A percentile compares a stretch with the other conserved stretches of the same genome.
Conservation (phyloP, 768 basidiomycete species). For the Pleurotus tuber-regium region DNA sequence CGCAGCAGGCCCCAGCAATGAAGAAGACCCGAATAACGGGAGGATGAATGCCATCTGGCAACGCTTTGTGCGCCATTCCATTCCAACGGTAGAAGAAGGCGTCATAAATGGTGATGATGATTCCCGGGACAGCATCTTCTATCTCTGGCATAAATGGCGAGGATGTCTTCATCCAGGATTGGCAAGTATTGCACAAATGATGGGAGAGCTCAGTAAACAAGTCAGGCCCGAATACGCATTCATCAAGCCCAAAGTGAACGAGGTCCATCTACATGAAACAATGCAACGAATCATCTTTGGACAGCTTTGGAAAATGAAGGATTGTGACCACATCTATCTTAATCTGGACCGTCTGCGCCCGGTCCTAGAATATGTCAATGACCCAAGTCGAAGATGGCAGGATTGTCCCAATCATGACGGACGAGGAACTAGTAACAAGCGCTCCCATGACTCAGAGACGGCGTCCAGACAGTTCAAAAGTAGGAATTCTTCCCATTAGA, state of each 20-base stretch:
- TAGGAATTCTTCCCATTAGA: no score
- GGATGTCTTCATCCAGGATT: slow-evolving; percentile 2
- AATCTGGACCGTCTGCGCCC: no score
- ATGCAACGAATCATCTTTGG: slow-evolving; percentile 8
- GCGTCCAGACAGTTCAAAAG: no score
- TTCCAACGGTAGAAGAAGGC: no score
- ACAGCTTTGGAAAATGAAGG: background rate
- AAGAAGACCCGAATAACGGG: background rate
- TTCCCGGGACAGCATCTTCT: background rate
- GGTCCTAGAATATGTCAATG: no score
- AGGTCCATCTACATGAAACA: slow-evolving; percentile 8
- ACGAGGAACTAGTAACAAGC: no score
- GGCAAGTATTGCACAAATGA: background rate
- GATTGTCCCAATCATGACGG: no score
- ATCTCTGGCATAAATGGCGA: background rate
- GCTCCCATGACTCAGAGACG: no score
- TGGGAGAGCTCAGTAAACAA: background rate
- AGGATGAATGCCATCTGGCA: background rate
- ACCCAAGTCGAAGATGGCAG: no score
- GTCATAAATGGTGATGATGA: background rate
- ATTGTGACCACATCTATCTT: no score
- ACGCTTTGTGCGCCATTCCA: background rate
- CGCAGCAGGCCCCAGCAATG: no score
- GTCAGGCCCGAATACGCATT: slow-evolving; percentile 1
- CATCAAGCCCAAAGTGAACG: background rate